Evolutionary conservation across 75 land plant species (phyloP).

Genomic region (Selaginella tamariscina): DNA sequence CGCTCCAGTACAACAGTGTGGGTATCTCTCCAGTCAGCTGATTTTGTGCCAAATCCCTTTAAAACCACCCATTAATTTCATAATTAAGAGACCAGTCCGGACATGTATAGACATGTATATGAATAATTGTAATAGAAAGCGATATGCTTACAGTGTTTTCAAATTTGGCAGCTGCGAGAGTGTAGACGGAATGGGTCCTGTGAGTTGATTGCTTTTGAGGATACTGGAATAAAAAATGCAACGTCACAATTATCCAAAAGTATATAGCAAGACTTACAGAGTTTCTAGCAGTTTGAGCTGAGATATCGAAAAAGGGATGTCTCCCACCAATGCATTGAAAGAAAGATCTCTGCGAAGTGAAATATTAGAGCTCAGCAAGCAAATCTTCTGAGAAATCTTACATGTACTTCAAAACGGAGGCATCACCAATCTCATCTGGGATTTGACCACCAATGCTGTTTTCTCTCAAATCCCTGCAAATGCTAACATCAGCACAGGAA

Average conservation of each 20-base stretch:
- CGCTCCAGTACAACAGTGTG: slow-evolving; percentile 90
- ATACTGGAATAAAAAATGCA: slow-evolving; percentile 45
- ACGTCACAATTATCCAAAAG: too few relatives aligned
- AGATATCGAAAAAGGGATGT: slow-evolving; percentile 61
- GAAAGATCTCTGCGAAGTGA: slow-evolving; percentile 7
- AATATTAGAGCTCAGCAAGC: neutral
- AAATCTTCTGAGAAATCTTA: slow-evolving; percentile 18
- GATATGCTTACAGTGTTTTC: slow-evolving; percentile 56
- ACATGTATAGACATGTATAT: too few relatives aligned
- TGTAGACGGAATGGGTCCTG: slow-evolving; percentile 81
- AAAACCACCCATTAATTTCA: neutral
- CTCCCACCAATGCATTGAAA: slow-evolving; percentile 8
- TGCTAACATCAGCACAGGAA: neutral
- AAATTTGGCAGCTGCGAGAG: slow-evolving; percentile 82
- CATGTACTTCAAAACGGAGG: slow-evolving; percentile 50
- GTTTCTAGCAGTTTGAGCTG: slow-evolving; percentile 59
- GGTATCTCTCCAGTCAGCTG: slow-evolving; percentile 82
- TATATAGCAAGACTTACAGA: slow-evolving; percentile 31
- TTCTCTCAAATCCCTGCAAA: slow-evolving; percentile 52
- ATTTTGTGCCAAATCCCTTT: slow-evolving; percentile 78
- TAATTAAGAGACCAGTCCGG: neutral
- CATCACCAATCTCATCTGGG: slow-evolving; percentile 90
- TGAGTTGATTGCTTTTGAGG: slow-evolving; percentile 58
- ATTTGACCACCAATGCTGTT: slow-evolving; percentile 78
- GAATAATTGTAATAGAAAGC: neutral